A percentile compares a stretch with the other conserved stretches of the same genome.
phyloP scores from a whole-genome alignment of 257 asterid genomes.

The Misopates orontium region DNA sequence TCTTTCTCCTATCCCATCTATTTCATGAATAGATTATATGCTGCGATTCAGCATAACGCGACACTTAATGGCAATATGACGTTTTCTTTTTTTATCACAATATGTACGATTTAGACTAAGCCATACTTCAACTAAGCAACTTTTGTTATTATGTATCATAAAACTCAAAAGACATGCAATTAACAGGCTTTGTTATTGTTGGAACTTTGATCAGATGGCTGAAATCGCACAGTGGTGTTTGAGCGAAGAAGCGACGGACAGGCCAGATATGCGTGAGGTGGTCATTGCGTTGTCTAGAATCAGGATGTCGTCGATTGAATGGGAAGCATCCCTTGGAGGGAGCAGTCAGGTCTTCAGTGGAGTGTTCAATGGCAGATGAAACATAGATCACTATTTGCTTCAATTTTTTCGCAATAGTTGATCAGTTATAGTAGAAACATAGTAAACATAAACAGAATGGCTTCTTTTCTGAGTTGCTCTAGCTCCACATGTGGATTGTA shows the following conservation, averaged over 20 bases:
- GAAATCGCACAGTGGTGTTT: constrained; percentile 79
- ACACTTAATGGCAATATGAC: too few relatives aligned
- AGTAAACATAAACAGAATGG: neutral
- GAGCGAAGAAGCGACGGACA: constrained; percentile 65
- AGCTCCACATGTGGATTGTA: constrained; percentile 4
- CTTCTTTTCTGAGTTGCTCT: neutral
- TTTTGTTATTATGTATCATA: too few relatives aligned
- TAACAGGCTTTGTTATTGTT: neutral
- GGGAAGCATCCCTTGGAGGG: constrained; percentile 94
- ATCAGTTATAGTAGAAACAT: neutral
- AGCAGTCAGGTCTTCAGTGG: constrained; percentile 80
- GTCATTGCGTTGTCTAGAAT: constrained; percentile 62
- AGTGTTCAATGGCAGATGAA: constrained; percentile 60
- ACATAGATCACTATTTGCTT: neutral
- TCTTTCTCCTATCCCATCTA: neutral
- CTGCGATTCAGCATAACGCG: neutral
- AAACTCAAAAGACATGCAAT: neutral
- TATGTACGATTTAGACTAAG: too few relatives aligned
- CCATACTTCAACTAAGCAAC: too few relatives aligned
- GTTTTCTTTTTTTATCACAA: too few relatives aligned
- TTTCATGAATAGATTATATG: neutral
- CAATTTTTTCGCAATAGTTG: neutral
- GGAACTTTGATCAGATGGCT: constrained; percentile 58
- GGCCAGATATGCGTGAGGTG: constrained; percentile 82
- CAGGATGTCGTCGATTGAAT: constrained; percentile 64